A percentile compares a stretch with the other conserved stretches of the same genome.
These are phyloP conservation scores for Exophiala lecanii-corni DNA, from an alignment of 2,329 filamentous ascomycete genomes.

Conservation along the genomic window DNA sequence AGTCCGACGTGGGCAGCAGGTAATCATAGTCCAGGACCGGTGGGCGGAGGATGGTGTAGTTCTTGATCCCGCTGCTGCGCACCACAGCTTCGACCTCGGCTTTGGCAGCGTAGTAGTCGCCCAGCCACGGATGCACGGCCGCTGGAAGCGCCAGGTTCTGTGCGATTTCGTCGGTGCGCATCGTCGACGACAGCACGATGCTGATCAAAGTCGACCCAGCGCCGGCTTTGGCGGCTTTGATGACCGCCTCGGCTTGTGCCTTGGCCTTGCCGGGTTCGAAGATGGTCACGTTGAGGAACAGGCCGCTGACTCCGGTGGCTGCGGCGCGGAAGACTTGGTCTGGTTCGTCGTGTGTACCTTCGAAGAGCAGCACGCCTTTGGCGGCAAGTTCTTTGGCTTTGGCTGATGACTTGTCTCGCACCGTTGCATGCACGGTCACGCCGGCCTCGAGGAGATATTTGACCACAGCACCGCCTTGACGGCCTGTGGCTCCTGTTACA, in stretches of 20 bases:
- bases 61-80: constrained; percentile 34
- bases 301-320: constrained; percentile 27
- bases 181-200: constrained; percentile 13
- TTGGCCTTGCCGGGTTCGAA: constrained; percentile 23
- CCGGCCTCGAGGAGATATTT: constrained; percentile 28
- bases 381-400: constrained; percentile 47
- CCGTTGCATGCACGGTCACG: constrained; percentile 55
- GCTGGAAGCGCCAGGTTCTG: constrained; percentile 20
- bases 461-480: constrained; percentile 37
- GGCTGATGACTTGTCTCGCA: constrained; percentile 49
- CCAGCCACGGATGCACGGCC: constrained; percentile 29
- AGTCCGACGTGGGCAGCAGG: constrained; percentile 37
- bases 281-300: constrained; percentile 11
- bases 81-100: constrained; percentile 39
- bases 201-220: constrained; percentile 33
- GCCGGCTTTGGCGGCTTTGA: constrained; percentile 18
- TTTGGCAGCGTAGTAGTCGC: constrained; percentile 33
- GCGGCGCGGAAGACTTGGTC: constrained; percentile 6
- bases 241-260: constrained; percentile 25
- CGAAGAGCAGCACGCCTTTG: constrained; percentile 49
- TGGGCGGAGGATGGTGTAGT: constrained; percentile 49
- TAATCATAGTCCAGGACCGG: constrained; percentile 52
- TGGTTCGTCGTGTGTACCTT: constrained; percentile 52
- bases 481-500: constrained; percentile 37
- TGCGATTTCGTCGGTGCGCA: neutral